Evolutionary conservation across 2,329 filamentous ascomycete species (phyloP).

Genomic region (Colletotrichum cereale): DNA sequence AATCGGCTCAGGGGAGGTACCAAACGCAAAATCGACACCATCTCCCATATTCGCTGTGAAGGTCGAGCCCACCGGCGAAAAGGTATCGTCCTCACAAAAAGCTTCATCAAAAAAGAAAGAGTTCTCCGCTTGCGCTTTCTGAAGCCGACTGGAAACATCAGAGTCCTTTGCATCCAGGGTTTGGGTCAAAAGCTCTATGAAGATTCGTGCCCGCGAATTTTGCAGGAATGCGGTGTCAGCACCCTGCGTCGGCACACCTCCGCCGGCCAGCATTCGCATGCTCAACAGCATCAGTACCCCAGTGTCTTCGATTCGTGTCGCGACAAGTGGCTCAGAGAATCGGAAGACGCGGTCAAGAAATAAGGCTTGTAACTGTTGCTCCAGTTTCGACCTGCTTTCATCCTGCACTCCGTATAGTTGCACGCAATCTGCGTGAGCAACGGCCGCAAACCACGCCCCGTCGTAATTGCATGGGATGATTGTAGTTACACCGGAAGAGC

Average conservation of each 20-base stretch:
- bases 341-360: background rate
- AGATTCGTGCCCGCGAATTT: constrained; percentile 1
- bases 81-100: background rate
- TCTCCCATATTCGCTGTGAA: background rate
- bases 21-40: background rate
- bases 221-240: background rate
- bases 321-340: background rate
- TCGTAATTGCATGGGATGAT: constrained; percentile 3
- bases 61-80: background rate
- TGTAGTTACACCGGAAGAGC: background rate
- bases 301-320: background rate
- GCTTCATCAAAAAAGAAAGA: constrained; percentile 9
- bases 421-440: constrained; percentile 17
- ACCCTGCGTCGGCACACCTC: background rate
- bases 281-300: constrained; percentile 4
- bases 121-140: constrained; percentile 3
- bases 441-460: background rate
- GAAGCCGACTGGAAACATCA: background rate
- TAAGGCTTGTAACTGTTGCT: background rate
- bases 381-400: background rate
- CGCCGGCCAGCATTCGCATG: constrained; percentile 2
- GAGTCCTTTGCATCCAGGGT: background rate
- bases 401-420: constrained; percentile 7
- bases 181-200: constrained; percentile 1
- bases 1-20: background rate